Conservation (phyloP, 2,329 filamentous ascomycete species). For the Penicillium sp. region DNA sequence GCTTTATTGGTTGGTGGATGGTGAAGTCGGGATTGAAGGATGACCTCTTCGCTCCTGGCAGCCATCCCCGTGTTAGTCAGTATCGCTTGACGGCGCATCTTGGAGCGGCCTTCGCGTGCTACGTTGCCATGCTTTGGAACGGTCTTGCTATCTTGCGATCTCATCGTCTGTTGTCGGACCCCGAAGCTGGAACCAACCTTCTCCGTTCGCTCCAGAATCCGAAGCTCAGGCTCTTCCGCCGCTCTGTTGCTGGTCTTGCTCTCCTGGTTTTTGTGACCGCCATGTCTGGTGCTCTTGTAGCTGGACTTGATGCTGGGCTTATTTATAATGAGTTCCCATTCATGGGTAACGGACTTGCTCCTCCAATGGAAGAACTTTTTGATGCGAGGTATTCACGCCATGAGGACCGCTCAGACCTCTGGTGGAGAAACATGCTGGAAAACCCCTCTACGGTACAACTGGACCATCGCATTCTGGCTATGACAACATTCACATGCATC, state of each 20-base stretch:
- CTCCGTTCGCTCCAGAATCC: constrained; percentile 69
- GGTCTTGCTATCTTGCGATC: constrained; percentile 83
- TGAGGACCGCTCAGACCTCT: constrained; percentile 78
- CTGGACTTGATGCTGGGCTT: constrained; percentile 90
- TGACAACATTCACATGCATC: constrained; percentile 82
- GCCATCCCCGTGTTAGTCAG: constrained; percentile 90
- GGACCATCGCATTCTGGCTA: constrained; percentile 90
- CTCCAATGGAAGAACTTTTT: constrained; percentile 82
- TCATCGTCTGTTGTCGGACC: constrained; percentile 71
- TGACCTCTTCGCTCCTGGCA: constrained; percentile 89
- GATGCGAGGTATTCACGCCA: constrained; percentile 83
- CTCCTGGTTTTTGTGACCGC: constrained; percentile 84
- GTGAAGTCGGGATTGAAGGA: constrained; percentile 95
- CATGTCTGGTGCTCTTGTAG: constrained; percentile 92
- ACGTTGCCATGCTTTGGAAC: constrained; percentile 91
- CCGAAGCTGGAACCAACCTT: constrained; percentile 64
- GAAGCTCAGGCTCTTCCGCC: constrained; percentile 73
- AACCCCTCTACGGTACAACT: constrained; percentile 96
- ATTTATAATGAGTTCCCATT: constrained; percentile 99
- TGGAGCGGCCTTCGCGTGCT: constrained; percentile 88
- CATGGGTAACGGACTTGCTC: constrained; percentile 85
- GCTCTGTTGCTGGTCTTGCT: constrained; percentile 71
- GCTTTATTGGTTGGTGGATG: constrained; percentile 99
- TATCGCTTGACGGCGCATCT: constrained; percentile 91
- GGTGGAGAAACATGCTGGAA: constrained; percentile 97